Base-by-base conservation (phyloP, 768 basidiomycete species). In the Suillus tomentosus region DNA sequence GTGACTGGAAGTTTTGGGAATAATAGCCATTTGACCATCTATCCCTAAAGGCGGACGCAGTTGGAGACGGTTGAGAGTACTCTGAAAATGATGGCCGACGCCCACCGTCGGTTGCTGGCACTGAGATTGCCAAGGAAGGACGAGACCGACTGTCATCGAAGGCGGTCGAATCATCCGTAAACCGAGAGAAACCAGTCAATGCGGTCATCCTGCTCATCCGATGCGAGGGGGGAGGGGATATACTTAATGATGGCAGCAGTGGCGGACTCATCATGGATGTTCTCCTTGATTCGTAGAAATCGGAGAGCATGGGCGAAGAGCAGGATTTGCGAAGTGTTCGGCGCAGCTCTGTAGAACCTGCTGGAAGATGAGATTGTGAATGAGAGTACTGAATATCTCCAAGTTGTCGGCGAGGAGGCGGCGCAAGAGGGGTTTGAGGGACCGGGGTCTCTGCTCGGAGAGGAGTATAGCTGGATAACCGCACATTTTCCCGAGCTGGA, bases 31-130 rank as follows among this genome's bases (percentile, higher is more conserved):
- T 72, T 1, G 76, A 77, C 69, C 68, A 73, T 60, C 75, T 84
- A 67, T 91, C 89, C 34, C 85, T 84, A 76, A 93, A 93, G n/a
- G 88, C 89, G n/a, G 91, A 92, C 7, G 82, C 86, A 4, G 90
- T 90, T 2, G 91, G 91, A 11, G 91, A 92, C 5, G 84, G 81
- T 66, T 87, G 85, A 11, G 89, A 87, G 72, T 89, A 88, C 61
- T 87, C 84, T 14, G 89, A 90, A 36, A 87, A 67, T 22, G 90
- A 89, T 4, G 79, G 84, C 47, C 87, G 81, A 66, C 79, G 81
- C 3, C 39, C 39, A 19, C 70, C 69, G 14, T 73, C 72, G 19
- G 68, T 66, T 74, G 81, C 67, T 72, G 74, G 71, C 3, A 83
- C 73, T 27, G 87, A 87, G 54, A 85, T 67, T 22, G 84, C 79